phyloP scores from a whole-genome alignment of 495 filamentous ascomycete species.

The Xylaria intraflava region DNA sequence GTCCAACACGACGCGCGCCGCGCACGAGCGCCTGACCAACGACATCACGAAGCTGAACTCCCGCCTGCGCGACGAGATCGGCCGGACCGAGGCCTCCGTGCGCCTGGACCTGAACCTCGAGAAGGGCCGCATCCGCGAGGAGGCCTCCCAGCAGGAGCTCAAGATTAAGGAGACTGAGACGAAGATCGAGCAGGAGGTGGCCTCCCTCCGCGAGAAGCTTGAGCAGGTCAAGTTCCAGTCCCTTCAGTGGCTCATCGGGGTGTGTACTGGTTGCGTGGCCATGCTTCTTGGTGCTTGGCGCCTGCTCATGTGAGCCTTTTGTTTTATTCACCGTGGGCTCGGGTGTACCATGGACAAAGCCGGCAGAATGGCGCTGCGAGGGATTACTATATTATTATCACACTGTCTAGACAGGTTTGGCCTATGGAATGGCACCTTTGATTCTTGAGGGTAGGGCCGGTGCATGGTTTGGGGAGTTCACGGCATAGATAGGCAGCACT shows the following conservation, averaged over 20 bases:
- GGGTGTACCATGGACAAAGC: background rate
- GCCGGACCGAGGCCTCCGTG: constrained; percentile 85
- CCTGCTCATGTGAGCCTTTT: constrained; percentile 54
- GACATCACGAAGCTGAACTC: constrained; percentile 89
- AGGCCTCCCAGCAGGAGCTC: constrained; percentile 93
- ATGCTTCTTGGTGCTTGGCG: constrained; percentile 94
- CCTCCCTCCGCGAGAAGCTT: constrained; percentile 79
- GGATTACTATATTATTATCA: background rate
- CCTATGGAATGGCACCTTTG: background rate
- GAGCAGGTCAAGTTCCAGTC: constrained; percentile 98
- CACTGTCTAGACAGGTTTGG: background rate
- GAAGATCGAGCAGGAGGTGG: constrained; percentile 96
- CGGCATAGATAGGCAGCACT: background rate
- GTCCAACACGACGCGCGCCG: constrained; percentile 74
- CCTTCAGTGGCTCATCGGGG: constrained; percentile 97
- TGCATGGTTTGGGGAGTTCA: constrained; percentile 3
- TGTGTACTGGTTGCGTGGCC: constrained; percentile 87
- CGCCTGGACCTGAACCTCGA: constrained; percentile 91
- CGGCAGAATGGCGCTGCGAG: background rate
- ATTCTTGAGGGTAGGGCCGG: background rate
- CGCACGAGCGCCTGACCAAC: constrained; percentile 87
- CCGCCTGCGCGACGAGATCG: constrained; percentile 85
- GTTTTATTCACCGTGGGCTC: background rate
- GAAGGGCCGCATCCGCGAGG: constrained; percentile 93
- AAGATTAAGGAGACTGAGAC: constrained; percentile 99